Conservation (phyloP, 768 basidiomycete species). For the Tricholomella constricta region DNA sequence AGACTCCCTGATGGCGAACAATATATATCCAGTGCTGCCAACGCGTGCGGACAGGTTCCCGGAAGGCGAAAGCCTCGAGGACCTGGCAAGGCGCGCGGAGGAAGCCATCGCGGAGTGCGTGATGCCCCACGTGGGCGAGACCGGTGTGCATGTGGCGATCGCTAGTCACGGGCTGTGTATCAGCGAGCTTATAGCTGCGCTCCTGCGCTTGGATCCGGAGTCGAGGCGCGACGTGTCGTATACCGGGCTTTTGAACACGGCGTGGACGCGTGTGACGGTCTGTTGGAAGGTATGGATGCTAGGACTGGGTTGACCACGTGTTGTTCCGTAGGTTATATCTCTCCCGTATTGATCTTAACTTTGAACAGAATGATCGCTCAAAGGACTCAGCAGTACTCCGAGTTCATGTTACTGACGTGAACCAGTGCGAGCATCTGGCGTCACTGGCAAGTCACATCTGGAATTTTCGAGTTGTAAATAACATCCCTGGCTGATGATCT, state of each 20-base stretch:
- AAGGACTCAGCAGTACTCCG: constrained; percentile 32
- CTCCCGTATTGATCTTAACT: too few species aligned
- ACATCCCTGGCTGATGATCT: too few species aligned
- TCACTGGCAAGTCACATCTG: constrained; percentile 22
- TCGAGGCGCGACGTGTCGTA: constrained; percentile 38
- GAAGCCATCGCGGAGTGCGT: constrained; percentile 54
- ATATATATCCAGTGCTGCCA: constrained; percentile 54
- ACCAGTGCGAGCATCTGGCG: constrained; percentile 36
- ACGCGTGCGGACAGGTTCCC: constrained; percentile 58
- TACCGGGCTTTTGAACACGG: constrained; percentile 65
- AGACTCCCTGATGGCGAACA: constrained; percentile 48
- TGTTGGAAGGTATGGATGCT: constrained; percentile 40
- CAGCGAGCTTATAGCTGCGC: constrained; percentile 54
- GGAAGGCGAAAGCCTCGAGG: constrained; percentile 66
- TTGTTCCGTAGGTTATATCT: too few species aligned
- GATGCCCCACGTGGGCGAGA: constrained; percentile 53
- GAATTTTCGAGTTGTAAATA: too few species aligned
- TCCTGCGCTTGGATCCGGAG: constrained; percentile 53
- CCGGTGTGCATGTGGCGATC: constrained; percentile 59
- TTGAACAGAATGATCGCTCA: too few species aligned
- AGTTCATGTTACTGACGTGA: constrained; percentile 38
- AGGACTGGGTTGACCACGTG: not conserved
- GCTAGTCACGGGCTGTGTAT: constrained; percentile 80
- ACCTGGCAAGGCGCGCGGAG: constrained; percentile 58
- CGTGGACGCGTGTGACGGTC: constrained; percentile 65